Percentiles rank a stretch among this genome's conserved stretches.
Evolutionary conservation across 2,329 filamentous ascomycete species (phyloP).

Genomic region (Sporothrix luriei): DNA sequence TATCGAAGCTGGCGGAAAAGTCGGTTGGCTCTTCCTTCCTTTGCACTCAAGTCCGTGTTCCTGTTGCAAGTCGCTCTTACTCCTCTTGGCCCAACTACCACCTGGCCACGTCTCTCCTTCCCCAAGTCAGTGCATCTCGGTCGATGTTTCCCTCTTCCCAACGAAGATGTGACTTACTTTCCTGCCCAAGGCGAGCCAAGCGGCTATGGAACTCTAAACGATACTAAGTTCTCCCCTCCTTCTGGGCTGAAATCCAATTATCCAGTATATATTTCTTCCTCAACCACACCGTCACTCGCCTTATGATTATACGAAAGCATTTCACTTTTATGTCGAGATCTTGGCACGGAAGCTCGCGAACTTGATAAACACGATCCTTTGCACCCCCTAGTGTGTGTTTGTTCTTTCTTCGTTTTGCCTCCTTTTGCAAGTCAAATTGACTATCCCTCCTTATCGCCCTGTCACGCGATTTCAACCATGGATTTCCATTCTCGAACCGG

Average conservation of each 20-base stretch:
- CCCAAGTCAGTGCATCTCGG: background rate
- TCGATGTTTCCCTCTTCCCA: background rate
- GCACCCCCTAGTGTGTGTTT: background rate
- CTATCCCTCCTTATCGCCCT: background rate
- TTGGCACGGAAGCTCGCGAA: slow-evolving; percentile 13
- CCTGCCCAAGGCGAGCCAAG: slow-evolving; percentile 28
- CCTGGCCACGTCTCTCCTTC: slow-evolving; percentile 12
- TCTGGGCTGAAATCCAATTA: background rate
- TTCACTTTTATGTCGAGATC: background rate
- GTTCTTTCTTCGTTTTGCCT: background rate
- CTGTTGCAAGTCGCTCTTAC: slow-evolving; percentile 23
- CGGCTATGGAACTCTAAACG: slow-evolving; percentile 11
- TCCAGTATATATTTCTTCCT: background rate
- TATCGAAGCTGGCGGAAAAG: slow-evolving; percentile 32
- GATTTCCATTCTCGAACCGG: slow-evolving; percentile 24
- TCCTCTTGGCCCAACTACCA: slow-evolving; percentile 8
- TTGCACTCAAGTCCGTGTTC: slow-evolving; percentile 22
- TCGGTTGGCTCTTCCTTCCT: slow-evolving; percentile 20
- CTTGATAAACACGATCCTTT: background rate
- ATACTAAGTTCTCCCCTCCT: background rate
- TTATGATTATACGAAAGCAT: slow-evolving; percentile 1
- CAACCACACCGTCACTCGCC: background rate
- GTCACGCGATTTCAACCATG: slow-evolving; percentile 24
- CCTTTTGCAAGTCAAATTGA: no score
- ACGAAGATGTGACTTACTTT: slow-evolving; percentile 27